phyloP scores from a whole-genome alignment of 2,329 filamentous ascomycete species.

The Ceratocystis albifundus region DNA sequence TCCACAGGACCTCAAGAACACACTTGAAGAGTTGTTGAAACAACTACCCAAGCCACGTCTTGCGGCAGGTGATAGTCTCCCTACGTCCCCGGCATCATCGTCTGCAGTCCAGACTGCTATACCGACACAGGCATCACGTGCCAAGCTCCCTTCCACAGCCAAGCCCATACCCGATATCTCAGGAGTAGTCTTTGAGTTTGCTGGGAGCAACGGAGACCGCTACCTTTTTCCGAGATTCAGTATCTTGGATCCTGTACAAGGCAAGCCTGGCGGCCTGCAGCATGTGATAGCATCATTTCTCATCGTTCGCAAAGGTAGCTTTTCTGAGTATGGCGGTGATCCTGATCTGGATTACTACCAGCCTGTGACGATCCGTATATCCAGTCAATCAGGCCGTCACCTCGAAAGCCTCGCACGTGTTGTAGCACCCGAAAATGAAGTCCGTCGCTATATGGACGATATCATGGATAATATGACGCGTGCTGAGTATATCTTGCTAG shows the following conservation, averaged over 20 bases:
- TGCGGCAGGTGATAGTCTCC: slow-evolving; percentile 22
- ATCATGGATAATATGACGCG: slow-evolving; percentile 58
- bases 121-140: neutral
- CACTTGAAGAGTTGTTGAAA: slow-evolving; percentile 38
- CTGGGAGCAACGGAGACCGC: slow-evolving; percentile 56
- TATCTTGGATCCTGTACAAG: slow-evolving; percentile 38
- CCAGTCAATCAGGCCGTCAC: slow-evolving; percentile 42
- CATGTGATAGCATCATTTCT: slow-evolving; percentile 66
- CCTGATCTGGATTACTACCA: slow-evolving; percentile 61
- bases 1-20: slow-evolving; percentile 42
- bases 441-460: slow-evolving; percentile 56
- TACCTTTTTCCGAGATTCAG: slow-evolving; percentile 70
- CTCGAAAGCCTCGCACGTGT: slow-evolving; percentile 50
- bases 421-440: slow-evolving; percentile 52
- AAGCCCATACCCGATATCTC: slow-evolving; percentile 43
- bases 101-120: neutral
- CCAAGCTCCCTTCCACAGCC: slow-evolving; percentile 29
- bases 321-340: slow-evolving; percentile 53
- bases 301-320: slow-evolving; percentile 59
- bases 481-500: slow-evolving; percentile 54
- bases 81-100: slow-evolving; percentile 18
- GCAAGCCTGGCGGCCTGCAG: slow-evolving; percentile 34
- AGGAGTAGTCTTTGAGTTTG: slow-evolving; percentile 59
- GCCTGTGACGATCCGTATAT: slow-evolving; percentile 54
- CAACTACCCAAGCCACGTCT: slow-evolving; percentile 25